phyloP scores from a whole-genome alignment of 148 eudicot species.

The Arbutus unedo region DNA sequence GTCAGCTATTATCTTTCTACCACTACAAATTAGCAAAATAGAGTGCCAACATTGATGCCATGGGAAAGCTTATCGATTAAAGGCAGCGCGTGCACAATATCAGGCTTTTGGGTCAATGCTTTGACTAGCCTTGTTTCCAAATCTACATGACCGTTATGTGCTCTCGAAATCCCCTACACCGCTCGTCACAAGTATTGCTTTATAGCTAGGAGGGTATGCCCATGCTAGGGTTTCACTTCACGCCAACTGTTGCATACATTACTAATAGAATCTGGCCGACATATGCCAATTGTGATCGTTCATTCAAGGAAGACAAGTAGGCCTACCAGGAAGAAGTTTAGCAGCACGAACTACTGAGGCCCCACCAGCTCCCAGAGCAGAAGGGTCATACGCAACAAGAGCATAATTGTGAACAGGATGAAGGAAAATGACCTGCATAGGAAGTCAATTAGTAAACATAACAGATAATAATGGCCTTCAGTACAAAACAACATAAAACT shows the following conservation, averaged over 20 bases:
- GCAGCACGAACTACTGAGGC: slow-evolving; percentile 83
- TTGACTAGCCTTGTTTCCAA: neutral
- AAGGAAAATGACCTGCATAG: slow-evolving; percentile 81
- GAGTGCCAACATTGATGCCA: neutral
- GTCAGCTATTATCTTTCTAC: neutral
- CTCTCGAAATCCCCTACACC: neutral
- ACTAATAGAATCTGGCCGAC: neutral
- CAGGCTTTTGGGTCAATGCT: neutral
- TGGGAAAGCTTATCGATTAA: neutral
- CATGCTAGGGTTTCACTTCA: neutral
- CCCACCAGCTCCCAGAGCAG: slow-evolving; percentile 78
- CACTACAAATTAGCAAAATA: neutral
- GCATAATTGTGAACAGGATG: slow-evolving; percentile 96
- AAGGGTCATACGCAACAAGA: slow-evolving; percentile 87
- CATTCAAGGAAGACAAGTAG: neutral
- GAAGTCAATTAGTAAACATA: slow-evolving; percentile 17
- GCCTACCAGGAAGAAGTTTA: slow-evolving; percentile 79
- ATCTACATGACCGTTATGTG: neutral
- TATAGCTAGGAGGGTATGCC: neutral
- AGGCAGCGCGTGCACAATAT: neutral
- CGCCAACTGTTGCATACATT: neutral
- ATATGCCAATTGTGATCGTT: neutral
- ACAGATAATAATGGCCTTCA: neutral
- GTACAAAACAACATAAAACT: neutral
- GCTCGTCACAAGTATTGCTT: neutral